phyloP scores from a whole-genome alignment of 495 filamentous ascomycete species.

The Xylaria flabelliformis region DNA sequence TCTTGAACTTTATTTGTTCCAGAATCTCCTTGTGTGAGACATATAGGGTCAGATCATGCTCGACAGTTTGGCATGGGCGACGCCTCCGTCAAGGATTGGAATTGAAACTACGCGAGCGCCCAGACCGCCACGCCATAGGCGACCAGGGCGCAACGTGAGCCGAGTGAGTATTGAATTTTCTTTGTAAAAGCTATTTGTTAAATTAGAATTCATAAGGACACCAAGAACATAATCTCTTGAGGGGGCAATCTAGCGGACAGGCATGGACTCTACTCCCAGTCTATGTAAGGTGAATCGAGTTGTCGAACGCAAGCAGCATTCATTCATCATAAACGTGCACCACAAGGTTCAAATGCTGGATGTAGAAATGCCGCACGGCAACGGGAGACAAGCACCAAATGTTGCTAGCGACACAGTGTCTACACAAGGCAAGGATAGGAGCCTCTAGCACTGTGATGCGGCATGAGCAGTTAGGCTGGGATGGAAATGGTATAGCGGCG shows the following conservation, averaged over 20 bases:
- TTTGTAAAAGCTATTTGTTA: neutral
- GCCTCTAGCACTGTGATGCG: no score
- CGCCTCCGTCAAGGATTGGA: neutral
- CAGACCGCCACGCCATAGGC: constrained; percentile 6
- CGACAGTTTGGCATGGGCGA: no score
- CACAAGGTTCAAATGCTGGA: neutral
- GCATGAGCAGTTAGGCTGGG: neutral
- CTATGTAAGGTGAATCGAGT: neutral
- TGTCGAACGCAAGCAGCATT: neutral
- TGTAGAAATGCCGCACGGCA: constrained; percentile 24
- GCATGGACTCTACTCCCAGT: neutral
- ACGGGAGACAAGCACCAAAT: neutral
- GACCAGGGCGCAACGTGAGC: constrained; percentile 10
- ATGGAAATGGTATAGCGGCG: neutral
- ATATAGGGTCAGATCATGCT: no score
- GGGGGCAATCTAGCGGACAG: neutral
- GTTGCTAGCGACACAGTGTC: constrained; percentile 11
- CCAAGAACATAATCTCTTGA: neutral
- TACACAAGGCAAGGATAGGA: neutral
- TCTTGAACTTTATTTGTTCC: neutral
- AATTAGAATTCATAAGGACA: neutral
- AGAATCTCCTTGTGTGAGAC: neutral
- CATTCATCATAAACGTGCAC: neutral
- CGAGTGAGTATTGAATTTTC: neutral
- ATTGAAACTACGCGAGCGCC: constrained; percentile 7